These are phyloP conservation scores for Globisporangium radiosum DNA, from an alignment of 352 stramenopile species.

Conservation along the genomic window DNA sequence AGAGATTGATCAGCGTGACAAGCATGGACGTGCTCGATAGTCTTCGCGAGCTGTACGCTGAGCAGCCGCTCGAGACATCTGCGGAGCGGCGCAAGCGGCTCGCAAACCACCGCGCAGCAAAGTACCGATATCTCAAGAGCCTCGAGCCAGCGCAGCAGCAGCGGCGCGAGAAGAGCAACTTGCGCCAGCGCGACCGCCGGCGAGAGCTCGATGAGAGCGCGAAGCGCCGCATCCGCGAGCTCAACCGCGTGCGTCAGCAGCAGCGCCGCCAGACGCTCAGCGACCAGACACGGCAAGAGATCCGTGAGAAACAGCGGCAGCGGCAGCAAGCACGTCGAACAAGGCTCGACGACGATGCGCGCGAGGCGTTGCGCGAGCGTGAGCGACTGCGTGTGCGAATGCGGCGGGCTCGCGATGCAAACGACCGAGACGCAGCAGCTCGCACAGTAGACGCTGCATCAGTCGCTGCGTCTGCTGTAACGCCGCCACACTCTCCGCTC, in stretches of 20 bases:
- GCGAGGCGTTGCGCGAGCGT: conserved; percentile 31
- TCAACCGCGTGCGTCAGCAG: conserved; percentile 60
- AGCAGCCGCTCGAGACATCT: conserved; percentile 31
- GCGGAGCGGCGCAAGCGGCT: conserved; percentile 44
- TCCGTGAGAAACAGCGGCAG: conserved; percentile 35
- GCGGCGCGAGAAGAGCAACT: conserved; percentile 39
- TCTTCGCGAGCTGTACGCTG: conserved; percentile 44
- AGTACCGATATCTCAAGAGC: conserved; percentile 51
- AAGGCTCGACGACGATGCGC: conserved; percentile 31
- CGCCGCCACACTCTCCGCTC: not conserved
- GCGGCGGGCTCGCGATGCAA: conserved; percentile 16
- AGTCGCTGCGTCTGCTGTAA: not conserved
- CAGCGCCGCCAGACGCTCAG: conserved; percentile 39
- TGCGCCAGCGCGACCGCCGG: conserved; percentile 38
- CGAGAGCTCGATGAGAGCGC: conserved; percentile 32
- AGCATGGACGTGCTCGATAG: conserved; percentile 43
- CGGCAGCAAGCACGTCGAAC: conserved; percentile 36
- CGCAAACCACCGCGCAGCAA: conserved; percentile 53
- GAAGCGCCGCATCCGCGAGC: conserved; percentile 32
- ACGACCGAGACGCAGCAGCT: conserved; percentile 2
- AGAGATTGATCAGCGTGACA: not conserved
- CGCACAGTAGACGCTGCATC: too few relatives aligned
- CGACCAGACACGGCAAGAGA: conserved; percentile 23
- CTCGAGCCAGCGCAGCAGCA: conserved; percentile 12
- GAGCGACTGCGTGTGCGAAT: conserved; percentile 41